These are phyloP conservation scores for Microdochium paspali DNA, from an alignment of 2,329 filamentous ascomycete genomes.

Conservation along the genomic window DNA sequence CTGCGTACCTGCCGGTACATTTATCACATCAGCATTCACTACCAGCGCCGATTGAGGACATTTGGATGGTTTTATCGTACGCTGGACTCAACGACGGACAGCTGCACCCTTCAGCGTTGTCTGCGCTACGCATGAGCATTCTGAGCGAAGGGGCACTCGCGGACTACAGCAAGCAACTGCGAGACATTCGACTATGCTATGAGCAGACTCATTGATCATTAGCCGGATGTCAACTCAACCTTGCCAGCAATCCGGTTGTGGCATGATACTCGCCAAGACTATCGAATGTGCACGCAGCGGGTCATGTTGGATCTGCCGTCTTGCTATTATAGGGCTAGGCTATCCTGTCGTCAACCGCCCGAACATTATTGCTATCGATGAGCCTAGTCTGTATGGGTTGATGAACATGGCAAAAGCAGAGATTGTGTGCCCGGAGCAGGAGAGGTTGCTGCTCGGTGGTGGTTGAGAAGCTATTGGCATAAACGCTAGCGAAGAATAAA, in stretches of 20 bases:
- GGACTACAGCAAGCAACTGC: neutral
- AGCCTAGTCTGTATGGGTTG: neutral
- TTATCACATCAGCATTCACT: too few relatives aligned
- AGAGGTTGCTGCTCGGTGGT: too few relatives aligned
- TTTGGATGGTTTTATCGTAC: too few relatives aligned
- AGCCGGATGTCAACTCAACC: neutral
- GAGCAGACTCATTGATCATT: neutral
- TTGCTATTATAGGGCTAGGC: neutral
- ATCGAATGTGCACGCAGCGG: neutral
- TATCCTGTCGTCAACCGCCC: neutral
- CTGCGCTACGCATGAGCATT: neutral
- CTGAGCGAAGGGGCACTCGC: neutral
- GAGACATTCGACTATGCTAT: neutral
- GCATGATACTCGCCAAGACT: too few relatives aligned
- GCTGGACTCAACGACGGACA: too few relatives aligned
- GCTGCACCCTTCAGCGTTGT: too few relatives aligned
- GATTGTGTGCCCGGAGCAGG: too few relatives aligned
- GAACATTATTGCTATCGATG: neutral
- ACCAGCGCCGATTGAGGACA: too few relatives aligned
- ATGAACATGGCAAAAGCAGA: too few relatives aligned
- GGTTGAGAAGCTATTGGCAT: too few relatives aligned
- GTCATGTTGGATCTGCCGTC: neutral
- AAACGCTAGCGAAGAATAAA: too few relatives aligned
- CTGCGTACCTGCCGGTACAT: too few relatives aligned
- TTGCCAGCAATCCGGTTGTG: neutral